Base-by-base conservation (phyloP, 129 eudicot genomes). In the Rutidosis leptorrhynchoides region DNA sequence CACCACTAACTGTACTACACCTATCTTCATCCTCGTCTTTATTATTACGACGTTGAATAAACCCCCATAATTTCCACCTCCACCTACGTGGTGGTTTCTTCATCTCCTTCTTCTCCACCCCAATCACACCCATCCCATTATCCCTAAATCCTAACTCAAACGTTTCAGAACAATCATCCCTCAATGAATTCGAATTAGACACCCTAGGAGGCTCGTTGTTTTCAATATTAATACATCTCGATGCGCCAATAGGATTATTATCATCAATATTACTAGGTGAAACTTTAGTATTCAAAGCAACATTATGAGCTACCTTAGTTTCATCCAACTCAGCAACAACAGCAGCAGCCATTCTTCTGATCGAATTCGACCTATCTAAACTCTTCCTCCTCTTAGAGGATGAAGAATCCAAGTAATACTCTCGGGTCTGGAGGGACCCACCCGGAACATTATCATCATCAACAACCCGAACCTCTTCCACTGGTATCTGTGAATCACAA, bases 321-420 rank as follows among this genome's bases (percentile, higher is more conserved):
- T 90, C 97, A 58, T 87, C 93, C 40, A 84, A 65, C 69, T 87
- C 96, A 2, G 97, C 88, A 35, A 91, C 96, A 48, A 87, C 94
- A 51, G 93, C 74, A 42, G 97, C 96, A 6, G 94, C 97, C 61
- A 84, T 87, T 69, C 81, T 83, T 56, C 96, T 73, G 23, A 83
- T 83, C 0, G 97, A 91, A 68, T 83, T 91, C 9, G 97, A 87
- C 73, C 97, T 69, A 65, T 91, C 97, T 0, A 91, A 87, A 71
- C 96, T 87, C 82, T 87, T 91, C 49, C 96, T 83, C 63, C 94
- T 82, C 57, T 83, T 78, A 0, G 96, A 85, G 22, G 96, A 87
- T 11, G 96, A 87, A 45, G 97, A 91, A 78, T 91, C 96, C 29
- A 84, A 65, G 57, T 91, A 91, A 69, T 91, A 91, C 6, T 91